These are phyloP conservation scores for Penicillium crustosum DNA, from an alignment of 2,329 filamentous ascomycete genomes.

Conservation along the genomic window DNA sequence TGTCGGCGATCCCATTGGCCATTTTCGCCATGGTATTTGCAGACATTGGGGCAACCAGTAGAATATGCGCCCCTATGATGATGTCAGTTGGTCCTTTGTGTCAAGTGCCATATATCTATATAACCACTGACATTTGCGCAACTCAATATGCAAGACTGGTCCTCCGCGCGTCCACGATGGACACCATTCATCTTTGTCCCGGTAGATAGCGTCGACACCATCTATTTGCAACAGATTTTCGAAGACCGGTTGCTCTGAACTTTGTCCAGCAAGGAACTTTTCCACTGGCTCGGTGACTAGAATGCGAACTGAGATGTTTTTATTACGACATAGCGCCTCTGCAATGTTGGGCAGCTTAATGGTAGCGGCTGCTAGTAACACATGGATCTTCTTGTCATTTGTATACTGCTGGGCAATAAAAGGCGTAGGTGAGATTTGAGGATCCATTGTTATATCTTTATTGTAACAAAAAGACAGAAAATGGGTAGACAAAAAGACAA, in stretches of 20 bases:
- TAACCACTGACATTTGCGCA: conserved; percentile 54
- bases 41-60: conserved; percentile 76
- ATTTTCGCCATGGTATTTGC: conserved; percentile 89
- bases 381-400: conserved; percentile 30
- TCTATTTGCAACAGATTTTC: conserved; percentile 58
- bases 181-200: conserved; percentile 82
- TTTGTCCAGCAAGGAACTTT: conserved; percentile 75
- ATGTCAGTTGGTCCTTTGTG: not conserved
- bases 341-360: conserved; percentile 77
- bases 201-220: conserved; percentile 78
- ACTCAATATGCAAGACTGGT: conserved; percentile 86
- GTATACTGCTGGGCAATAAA: conserved; percentile 22
- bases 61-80: conserved; percentile 67
- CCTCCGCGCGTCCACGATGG: conserved; percentile 73
- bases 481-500: not conserved
- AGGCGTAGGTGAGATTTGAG: not conserved
- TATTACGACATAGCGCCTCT: conserved; percentile 43
- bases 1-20: conserved; percentile 72
- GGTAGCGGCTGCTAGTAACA: conserved; percentile 69
- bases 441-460: conserved; percentile 4
- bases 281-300: conserved; percentile 73
- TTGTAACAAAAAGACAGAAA: not conserved
- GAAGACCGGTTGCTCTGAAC: conserved; percentile 71
- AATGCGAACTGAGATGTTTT: conserved; percentile 73
- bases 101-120: not conserved